Conservation (phyloP, 345 rosid species). For the Carallia pectinifolia region DNA sequence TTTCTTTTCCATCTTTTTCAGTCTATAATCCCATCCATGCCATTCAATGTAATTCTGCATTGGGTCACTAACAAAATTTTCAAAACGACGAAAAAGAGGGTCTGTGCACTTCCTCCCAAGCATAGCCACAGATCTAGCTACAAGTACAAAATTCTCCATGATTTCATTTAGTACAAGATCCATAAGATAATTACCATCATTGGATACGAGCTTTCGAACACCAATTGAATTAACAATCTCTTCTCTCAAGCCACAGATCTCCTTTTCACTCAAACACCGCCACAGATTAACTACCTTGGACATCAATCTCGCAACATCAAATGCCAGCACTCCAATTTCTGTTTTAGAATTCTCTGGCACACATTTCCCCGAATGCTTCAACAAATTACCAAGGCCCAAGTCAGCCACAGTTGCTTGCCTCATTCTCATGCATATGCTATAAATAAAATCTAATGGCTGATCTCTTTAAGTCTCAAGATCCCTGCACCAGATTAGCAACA, state of each 20-base stretch:
- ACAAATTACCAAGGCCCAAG: conserved; percentile 49
- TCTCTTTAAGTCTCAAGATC: conserved; percentile 7
- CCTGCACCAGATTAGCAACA: background rate
- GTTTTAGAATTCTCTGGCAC: conserved; percentile 37
- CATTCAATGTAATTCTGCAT: conserved; percentile 41
- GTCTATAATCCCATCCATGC: conserved; percentile 52
- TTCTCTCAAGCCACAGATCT: conserved; percentile 41
- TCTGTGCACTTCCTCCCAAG: conserved; percentile 50
- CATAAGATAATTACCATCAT: conserved; percentile 46
- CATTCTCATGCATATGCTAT: conserved; percentile 19
- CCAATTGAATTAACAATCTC: conserved; percentile 47
- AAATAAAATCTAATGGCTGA: conserved; percentile 13
- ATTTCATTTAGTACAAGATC: conserved; percentile 59
- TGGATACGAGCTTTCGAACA: conserved; percentile 45
- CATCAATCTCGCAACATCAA: conserved; percentile 58
- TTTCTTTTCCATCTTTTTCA: conserved; percentile 67
- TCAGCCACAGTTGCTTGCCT: conserved; percentile 45
- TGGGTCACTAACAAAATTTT: conserved; percentile 46
- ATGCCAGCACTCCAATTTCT: conserved; percentile 54
- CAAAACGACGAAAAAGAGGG: conserved; percentile 43
- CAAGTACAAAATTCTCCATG: conserved; percentile 41
- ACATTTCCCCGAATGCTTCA: conserved; percentile 41
- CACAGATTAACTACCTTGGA: conserved; percentile 50
- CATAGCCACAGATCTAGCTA: conserved; percentile 46
- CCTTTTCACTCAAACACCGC: conserved; percentile 46